phyloP scores from a whole-genome alignment of 1,284 basidiomycete genomes.

The Sporisorium sorghi region DNA sequence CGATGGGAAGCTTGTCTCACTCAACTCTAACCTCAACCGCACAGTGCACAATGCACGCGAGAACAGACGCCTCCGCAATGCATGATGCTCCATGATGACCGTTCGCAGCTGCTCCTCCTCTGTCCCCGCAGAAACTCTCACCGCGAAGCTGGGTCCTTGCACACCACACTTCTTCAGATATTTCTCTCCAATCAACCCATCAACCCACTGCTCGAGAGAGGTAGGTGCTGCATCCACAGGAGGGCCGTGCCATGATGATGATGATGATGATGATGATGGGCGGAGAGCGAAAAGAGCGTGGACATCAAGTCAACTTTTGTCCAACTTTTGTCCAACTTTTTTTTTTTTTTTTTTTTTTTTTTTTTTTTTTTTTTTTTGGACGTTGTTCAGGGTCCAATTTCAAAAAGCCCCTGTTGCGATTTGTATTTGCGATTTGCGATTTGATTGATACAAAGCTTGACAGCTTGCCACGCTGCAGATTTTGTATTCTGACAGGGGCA shows the following conservation, averaged over 20 bases:
- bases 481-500: conserved; percentile 7
- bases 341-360: too few species aligned
- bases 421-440: neutral
- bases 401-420: conserved; percentile 1
- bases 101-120: neutral
- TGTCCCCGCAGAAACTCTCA: too few species aligned
- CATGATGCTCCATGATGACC: neutral
- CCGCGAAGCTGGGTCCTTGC: too few species aligned
- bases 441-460: too few species aligned
- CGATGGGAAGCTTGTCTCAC: neutral
- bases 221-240: neutral
- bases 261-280: neutral
- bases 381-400: conserved; percentile 5
- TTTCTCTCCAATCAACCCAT: too few species aligned
- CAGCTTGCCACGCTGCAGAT: neutral
- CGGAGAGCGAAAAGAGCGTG: neutral
- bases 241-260: neutral
- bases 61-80: too few species aligned
- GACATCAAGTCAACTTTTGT: conserved; percentile 4
- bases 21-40: too few species aligned
- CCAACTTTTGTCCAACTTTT: too few species aligned
- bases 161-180: too few species aligned
- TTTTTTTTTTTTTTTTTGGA: too few species aligned
- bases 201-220: too few species aligned
- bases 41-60: neutral